Evolutionary conservation across 108 stramenopile genomes (phyloP).

Genomic region (Fistulifera pelliculosa): DNA sequence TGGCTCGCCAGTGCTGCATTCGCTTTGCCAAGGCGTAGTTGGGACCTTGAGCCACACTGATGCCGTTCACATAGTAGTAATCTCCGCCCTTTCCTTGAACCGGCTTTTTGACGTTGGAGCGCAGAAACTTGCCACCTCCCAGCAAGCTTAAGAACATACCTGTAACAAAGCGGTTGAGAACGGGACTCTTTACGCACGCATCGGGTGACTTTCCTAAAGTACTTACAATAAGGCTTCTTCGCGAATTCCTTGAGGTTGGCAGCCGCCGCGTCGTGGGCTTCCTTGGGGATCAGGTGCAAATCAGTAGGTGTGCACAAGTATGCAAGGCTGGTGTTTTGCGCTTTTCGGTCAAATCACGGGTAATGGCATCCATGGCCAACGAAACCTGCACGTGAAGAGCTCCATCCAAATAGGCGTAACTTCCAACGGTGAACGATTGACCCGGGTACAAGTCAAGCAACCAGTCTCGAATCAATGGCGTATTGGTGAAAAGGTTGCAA

Average conservation of each 20-base stretch:
- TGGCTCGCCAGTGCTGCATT: slow-evolving; percentile 97
- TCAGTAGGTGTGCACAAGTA: slow-evolving; percentile 99
- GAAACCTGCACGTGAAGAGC: slow-evolving; percentile 94
- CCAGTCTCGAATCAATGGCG: slow-evolving; percentile 93
- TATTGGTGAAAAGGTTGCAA: slow-evolving; percentile 90
- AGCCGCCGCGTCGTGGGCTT: slow-evolving; percentile 76
- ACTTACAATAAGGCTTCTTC: slow-evolving; percentile 56
- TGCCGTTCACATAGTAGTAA: slow-evolving; percentile 73
- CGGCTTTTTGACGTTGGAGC: slow-evolving; percentile 64
- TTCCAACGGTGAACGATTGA: slow-evolving; percentile 81
- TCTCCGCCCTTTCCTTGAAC: slow-evolving; percentile 55
- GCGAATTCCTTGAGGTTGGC: slow-evolving; percentile 57
- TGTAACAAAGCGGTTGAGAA: slow-evolving; percentile 10
- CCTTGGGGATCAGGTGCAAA: slow-evolving; percentile 88
- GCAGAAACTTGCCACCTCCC: slow-evolving; percentile 56
- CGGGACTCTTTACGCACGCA: not conserved
- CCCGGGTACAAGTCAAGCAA: slow-evolving; percentile 75
- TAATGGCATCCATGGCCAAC: slow-evolving; percentile 92
- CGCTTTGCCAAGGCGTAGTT: slow-evolving; percentile 97
- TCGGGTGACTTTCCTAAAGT: not conserved
- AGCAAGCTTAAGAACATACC: slow-evolving; percentile 56
- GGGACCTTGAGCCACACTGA: slow-evolving; percentile 95
- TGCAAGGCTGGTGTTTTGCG: slow-evolving; percentile 77
- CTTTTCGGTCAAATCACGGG: slow-evolving; percentile 72
- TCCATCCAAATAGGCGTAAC: slow-evolving; percentile 95